Evolutionary conservation across 192 early-diverging fungal species (phyloP), one percentile per base, ranked within the genome.

Genomic region (Coemansia reversa): DNA sequence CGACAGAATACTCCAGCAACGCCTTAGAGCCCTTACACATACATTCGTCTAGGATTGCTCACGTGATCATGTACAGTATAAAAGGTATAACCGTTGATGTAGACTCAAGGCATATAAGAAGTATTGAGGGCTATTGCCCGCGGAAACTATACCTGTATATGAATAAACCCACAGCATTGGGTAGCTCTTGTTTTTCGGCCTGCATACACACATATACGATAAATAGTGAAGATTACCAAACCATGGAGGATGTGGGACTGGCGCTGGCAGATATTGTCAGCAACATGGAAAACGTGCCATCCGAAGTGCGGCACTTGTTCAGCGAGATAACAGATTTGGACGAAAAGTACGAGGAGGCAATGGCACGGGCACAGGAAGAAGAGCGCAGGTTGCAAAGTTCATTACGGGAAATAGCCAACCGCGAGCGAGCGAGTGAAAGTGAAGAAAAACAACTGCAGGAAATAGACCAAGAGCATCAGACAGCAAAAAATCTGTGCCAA

Each of bases 191-290:
- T 39, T 39, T 11, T 39, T n/a, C 35, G 35, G 12, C 8, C 35
- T 39, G 12, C 8, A 39, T 39, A 39, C 35, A 39, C 35, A 39
- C 12, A 39, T 11, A 39, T 11, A 12, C 35, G 35, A 39, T 39
- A 39, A 39, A 39, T 39, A 39, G 35, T 39, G 35, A 1, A 11
- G 35, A 39, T 1, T 11, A 9, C 4, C 35, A 12, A 39, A 39
- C 35, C 12, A 76, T 81, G 79, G 79, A 81, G 39, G 79, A 81
- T 11, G 76, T 81, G 51, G 79, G 79, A 8, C 61, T 81, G 3
- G 79, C 65, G 30, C 49, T 81, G 12, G 79, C 74, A 0, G 79
- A 81, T 54, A 73, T 81, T 81, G 79, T 81, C 67, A 63, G 74
- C 57, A 81, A 73, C 58, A 56, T 81, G 63, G 79, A 76, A 12